A percentile compares a stretch with the other conserved stretches of the same genome.
phyloP scores from a whole-genome alignment of 2,329 filamentous ascomycete genomes.

The Biscogniauxia marginata region DNA sequence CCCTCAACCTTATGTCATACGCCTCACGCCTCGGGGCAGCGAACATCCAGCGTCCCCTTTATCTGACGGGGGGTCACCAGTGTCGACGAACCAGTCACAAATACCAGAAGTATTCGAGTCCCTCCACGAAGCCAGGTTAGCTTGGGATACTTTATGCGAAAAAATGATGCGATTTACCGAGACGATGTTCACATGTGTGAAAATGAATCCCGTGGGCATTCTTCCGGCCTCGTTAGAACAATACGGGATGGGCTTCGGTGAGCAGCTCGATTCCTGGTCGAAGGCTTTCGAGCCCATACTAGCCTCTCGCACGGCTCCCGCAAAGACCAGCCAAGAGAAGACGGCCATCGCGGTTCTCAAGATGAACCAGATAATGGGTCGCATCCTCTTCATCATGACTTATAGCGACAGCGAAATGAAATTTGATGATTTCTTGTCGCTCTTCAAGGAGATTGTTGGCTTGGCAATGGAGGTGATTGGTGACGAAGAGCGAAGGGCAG shows the following conservation, averaged over 20 bases:
- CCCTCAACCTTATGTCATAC: constrained; percentile 59
- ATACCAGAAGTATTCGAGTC: constrained; percentile 48
- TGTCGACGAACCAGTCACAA: constrained; percentile 36
- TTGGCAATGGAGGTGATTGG: constrained; percentile 58
- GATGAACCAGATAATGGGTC: constrained; percentile 60
- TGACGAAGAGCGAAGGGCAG: constrained; percentile 54
- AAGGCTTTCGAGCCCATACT: constrained; percentile 57
- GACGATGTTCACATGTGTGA: constrained; percentile 46
- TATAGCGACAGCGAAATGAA: constrained; percentile 58
- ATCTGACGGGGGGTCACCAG: constrained; percentile 43
- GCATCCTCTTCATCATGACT: constrained; percentile 58
- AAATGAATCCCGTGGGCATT: constrained; percentile 51
- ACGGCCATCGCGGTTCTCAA: constrained; percentile 61
- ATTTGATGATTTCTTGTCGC: constrained; percentile 53
- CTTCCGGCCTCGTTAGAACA: constrained; percentile 48
- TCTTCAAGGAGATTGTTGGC: constrained; percentile 56
- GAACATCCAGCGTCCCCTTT: constrained; percentile 41
- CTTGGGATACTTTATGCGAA: constrained; percentile 57
- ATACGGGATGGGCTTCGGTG: constrained; percentile 47
- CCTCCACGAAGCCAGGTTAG: constrained; percentile 53
- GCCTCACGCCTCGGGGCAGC: constrained; percentile 40
- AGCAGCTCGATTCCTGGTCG: constrained; percentile 54
- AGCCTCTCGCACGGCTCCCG: constrained; percentile 45
- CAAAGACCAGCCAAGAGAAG: constrained; percentile 54
- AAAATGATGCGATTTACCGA: constrained; percentile 60